phyloP scores from a whole-genome alignment of 1,139 yeast species.

The Candida pseudocylindracea region DNA sequence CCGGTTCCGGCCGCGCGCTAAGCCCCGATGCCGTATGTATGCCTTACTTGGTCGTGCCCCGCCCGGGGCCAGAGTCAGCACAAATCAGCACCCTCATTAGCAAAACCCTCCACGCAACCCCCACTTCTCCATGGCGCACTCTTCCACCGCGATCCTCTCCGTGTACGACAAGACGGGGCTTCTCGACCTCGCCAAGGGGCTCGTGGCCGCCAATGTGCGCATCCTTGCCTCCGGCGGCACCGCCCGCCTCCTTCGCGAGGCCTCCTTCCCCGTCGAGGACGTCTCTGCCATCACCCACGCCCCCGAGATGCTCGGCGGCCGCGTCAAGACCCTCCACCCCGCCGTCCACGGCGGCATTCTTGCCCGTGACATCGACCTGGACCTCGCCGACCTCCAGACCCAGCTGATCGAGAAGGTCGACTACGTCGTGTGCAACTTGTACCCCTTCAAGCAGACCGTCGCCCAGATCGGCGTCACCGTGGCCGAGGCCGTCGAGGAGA shows the following conservation, averaged over 20 bases:
- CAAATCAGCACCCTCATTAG: too few species aligned
- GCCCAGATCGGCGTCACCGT: slow-evolving; percentile 90
- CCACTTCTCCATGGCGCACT: slow-evolving; percentile 13
- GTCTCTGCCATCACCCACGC: slow-evolving; percentile 91
- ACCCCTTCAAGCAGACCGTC: slow-evolving; percentile 94
- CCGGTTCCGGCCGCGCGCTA: too few species aligned
- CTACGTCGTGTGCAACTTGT: slow-evolving; percentile 88
- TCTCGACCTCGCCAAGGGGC: slow-evolving; percentile 87
- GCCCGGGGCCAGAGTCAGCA: too few species aligned
- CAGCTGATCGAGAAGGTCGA: slow-evolving; percentile 93
- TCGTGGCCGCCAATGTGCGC: slow-evolving; percentile 70
- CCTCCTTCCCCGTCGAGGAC: slow-evolving; percentile 95
- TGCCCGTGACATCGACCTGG: slow-evolving; percentile 80
- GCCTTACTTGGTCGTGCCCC: too few species aligned
- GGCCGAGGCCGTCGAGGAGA: slow-evolving; percentile 95
- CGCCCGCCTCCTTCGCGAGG: slow-evolving; percentile 81
- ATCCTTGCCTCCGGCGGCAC: slow-evolving; percentile 96
- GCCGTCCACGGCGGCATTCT: slow-evolving; percentile 98
- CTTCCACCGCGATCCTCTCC: slow-evolving; percentile 81
- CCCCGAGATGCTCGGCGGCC: slow-evolving; percentile 96
- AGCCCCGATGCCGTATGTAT: too few species aligned
- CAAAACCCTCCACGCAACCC: neutral
- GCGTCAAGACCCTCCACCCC: slow-evolving; percentile 96
- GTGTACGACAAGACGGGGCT: slow-evolving; percentile 96
- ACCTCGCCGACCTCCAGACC: slow-evolving; percentile 64